These are phyloP conservation scores for Leptomonas pyrrhocoris DNA, from an alignment of 208 protist genomes.

Conservation along the genomic window DNA sequence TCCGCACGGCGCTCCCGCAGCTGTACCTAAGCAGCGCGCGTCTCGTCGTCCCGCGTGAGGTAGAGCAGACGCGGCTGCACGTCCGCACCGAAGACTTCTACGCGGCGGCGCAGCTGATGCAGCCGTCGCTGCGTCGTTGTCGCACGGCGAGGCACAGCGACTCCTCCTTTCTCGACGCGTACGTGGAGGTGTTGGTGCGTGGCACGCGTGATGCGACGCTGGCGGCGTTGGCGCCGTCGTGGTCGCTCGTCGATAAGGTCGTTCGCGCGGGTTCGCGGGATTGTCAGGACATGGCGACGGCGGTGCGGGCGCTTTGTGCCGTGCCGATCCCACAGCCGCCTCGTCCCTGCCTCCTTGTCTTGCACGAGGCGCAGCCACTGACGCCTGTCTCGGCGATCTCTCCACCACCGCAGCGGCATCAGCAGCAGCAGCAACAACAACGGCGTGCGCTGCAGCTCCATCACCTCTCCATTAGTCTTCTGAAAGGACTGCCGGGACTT, in stretches of 20 bases:
- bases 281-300: constrained; percentile 54
- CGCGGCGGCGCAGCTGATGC: constrained; percentile 63
- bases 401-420: not conserved
- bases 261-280: constrained; percentile 43
- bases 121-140: constrained; percentile 63
- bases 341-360: constrained; percentile 57
- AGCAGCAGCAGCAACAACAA: constrained; percentile 29
- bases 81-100: constrained; percentile 72
- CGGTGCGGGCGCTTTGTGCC: constrained; percentile 56
- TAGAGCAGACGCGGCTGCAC: constrained; percentile 31
- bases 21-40: constrained; percentile 69
- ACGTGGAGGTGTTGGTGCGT: constrained; percentile 66
- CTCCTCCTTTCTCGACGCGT: constrained; percentile 17
- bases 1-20: constrained; percentile 79
- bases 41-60: constrained; percentile 45
- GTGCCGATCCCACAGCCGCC: constrained; percentile 65
- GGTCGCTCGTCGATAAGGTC: constrained; percentile 55
- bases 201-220: constrained; percentile 46
- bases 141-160: not conserved
- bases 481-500: constrained; percentile 25
- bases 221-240: constrained; percentile 42
- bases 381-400: not conserved
- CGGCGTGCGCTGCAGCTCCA: constrained; percentile 45
- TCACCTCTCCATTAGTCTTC: constrained; percentile 37
- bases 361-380: constrained; percentile 18